Evolutionary conservation across 1,139 yeast genomes (phyloP).

Genomic region (Blastobotrys malaysiensis): DNA sequence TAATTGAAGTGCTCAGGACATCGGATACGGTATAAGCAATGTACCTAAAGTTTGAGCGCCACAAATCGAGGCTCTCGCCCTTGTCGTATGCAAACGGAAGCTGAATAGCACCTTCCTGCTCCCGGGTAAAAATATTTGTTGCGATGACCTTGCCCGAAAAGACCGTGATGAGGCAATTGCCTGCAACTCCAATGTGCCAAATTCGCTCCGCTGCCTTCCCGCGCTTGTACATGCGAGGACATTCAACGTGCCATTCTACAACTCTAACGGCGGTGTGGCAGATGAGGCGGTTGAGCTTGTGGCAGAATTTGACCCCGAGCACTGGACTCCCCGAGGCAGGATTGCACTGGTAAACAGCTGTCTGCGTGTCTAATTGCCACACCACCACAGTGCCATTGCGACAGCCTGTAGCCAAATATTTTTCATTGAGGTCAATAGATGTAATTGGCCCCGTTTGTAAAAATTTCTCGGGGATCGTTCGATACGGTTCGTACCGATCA

Average conservation of each 20-base stretch:
- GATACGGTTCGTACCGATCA: neutral
- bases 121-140: neutral
- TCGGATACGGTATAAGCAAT: neutral
- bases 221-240: neutral
- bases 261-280: neutral
- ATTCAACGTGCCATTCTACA: neutral
- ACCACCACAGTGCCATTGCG: neutral
- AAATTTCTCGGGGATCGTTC: neutral
- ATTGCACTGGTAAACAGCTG: neutral
- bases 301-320: neutral
- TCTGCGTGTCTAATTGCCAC: neutral
- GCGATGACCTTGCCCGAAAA: neutral
- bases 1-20: neutral
- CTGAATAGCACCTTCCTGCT: neutral
- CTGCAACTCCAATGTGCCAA: neutral
- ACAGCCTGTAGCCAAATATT: neutral
- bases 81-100: neutral
- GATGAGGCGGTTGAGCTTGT: neutral
- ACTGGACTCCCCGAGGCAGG: neutral
- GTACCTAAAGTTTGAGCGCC: neutral
- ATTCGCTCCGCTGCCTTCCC: neutral
- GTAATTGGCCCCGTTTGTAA: neutral
- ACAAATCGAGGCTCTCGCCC: neutral
- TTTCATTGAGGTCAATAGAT: neutral
- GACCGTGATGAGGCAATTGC: neutral